These are phyloP conservation scores for Colletotrichum aenigma DNA, from an alignment of 2,329 filamentous ascomycete genomes.

Conservation along the genomic window DNA sequence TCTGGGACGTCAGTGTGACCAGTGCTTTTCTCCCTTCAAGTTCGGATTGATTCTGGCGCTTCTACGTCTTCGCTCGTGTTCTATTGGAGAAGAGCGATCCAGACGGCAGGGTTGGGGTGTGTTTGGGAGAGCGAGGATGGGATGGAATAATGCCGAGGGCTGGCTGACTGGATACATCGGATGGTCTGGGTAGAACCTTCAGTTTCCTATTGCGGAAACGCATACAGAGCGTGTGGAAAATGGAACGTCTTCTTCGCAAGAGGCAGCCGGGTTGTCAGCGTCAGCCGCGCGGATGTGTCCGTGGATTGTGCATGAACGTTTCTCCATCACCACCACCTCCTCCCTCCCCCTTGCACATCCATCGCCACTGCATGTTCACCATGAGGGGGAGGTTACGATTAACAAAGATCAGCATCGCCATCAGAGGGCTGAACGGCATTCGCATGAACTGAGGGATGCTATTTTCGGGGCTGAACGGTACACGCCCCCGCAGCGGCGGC, in stretches of 20 bases:
- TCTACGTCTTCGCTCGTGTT: background rate
- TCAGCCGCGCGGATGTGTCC: background rate
- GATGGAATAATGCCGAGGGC: background rate
- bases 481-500: background rate
- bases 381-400: background rate
- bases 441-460: background rate
- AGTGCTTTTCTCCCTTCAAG: background rate
- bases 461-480: background rate
- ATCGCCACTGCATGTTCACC: background rate
- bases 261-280: background rate
- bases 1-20: background rate
- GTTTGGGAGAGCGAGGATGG: background rate
- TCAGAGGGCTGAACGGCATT: background rate
- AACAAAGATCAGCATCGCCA: background rate
- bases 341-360: background rate
- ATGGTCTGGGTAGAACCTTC: background rate
- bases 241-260: background rate
- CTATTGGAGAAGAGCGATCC: background rate
- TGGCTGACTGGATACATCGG: background rate
- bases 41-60: background rate
- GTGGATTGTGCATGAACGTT: background rate
- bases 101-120: background rate
- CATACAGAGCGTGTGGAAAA: background rate
- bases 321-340: background rate
- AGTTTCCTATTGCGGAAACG: background rate